Base-by-base conservation (phyloP, 129 eudicot species). In the Pseudognaphalium luteoalbum region DNA sequence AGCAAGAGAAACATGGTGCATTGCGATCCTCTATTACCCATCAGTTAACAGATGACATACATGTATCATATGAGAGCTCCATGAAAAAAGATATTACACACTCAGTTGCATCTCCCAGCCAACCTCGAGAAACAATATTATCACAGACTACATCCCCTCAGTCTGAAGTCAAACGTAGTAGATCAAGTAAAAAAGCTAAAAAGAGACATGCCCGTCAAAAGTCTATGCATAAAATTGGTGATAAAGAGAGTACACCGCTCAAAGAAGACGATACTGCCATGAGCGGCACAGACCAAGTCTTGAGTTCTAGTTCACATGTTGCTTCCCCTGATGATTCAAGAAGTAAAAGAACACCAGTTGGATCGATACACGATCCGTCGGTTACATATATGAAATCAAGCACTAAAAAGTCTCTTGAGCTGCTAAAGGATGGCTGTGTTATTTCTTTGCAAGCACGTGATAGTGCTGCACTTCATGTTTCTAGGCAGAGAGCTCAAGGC, bases 141-240 rank as follows among this genome's bases (percentile, higher is more conserved):
- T 82, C 91, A 21, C 92, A 89, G 71, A 84, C 50, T 78, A 77
- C 77, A 42, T 64, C 96, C 65, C 70, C 84, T 50, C 86, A 86
- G 67, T 84, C 97, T 60, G 99, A 95, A 72, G 86, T 79, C 56
- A 95, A 91, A 83, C 86, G 87, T 75, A 89, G 96, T 79, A 85
- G 96, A 86, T 93, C 98, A 71, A 84, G 93, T 78, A 95, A 88
- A 83, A 95, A 95, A 83, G 93, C 97, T 74, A 95, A 95, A 81
- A 95, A 86, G 86, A 86, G 89, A 78, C 94, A 95, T 28, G 92
- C 87, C 30, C 89, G 95, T 30, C 99, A 91, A 74, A 95, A 86
- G 71, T 89, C 93, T 10, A 87, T 79, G 76, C 86, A 86, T 56
- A 94, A 91, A 82, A 80, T 58, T 20, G 89, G 87, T 62, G 98